phyloP scores from a whole-genome alignment of 331 rosid species.

The Rosa hybrid region DNA sequence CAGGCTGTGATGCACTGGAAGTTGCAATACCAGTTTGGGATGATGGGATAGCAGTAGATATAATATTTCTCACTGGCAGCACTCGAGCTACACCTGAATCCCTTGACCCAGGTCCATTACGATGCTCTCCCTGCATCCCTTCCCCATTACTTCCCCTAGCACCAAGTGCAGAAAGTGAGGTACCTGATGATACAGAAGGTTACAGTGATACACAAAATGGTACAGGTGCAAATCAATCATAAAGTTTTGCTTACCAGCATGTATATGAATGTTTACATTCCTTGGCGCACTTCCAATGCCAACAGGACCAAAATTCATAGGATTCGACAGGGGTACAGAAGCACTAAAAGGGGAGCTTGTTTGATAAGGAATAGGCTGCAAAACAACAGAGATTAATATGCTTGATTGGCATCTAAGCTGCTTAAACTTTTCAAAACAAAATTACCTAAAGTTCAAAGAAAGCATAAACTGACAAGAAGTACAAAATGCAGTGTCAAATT shows the following conservation, averaged over 20 bases:
- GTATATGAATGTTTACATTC: constrained; percentile 93
- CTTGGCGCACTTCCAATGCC: constrained; percentile 88
- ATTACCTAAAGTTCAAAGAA: background rate
- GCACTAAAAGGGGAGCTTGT: constrained; percentile 72
- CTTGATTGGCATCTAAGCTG: constrained; percentile 9
- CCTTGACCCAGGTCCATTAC: constrained; percentile 50
- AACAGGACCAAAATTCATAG: constrained; percentile 62
- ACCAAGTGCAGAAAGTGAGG: constrained; percentile 68
- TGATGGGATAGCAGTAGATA: constrained; percentile 49
- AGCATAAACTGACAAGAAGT: background rate
- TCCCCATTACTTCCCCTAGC: constrained; percentile 75
- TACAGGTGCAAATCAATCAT: constrained; percentile 1
- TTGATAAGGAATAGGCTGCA: constrained; percentile 96
- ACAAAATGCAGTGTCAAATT: background rate
- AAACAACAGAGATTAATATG: constrained; percentile 12
- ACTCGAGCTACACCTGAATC: constrained; percentile 57
- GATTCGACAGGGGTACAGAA: constrained; percentile 65
- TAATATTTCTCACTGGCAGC: constrained; percentile 59
- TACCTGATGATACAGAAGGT: constrained; percentile 40
- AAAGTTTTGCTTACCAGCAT: constrained; percentile 66
- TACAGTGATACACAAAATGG: constrained; percentile 17
- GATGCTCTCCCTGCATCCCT: constrained; percentile 58
- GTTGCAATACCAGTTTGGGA: constrained; percentile 43
- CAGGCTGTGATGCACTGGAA: constrained; percentile 44
- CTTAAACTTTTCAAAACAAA: background rate